Conservation (phyloP, 192 early-diverging fungal species). For the Coemansia sp. region DNA sequence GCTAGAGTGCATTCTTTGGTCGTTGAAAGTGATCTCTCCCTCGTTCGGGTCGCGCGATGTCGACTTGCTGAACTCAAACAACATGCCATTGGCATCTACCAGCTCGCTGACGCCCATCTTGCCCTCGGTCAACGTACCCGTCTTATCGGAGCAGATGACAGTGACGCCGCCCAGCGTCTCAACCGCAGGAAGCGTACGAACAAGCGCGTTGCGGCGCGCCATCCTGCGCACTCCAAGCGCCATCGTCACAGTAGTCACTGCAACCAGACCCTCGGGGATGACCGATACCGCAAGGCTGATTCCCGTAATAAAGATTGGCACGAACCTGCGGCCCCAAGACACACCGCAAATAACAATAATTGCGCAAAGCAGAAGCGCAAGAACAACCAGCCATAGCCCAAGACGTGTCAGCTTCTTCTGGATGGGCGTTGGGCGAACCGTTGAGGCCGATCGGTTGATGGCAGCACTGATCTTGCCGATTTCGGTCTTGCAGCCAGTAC, state of each 20-base stretch:
- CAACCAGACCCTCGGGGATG: constrained; percentile 97
- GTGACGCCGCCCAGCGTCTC: constrained; percentile 96
- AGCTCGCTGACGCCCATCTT: constrained; percentile 91
- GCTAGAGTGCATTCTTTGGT: constrained; percentile 56
- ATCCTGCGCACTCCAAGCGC: constrained; percentile 94
- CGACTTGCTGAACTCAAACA: constrained; percentile 60
- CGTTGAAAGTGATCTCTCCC: constrained; percentile 67
- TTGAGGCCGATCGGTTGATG: constrained; percentile 64
- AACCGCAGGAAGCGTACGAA: constrained; percentile 88
- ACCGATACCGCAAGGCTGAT: constrained; percentile 93
- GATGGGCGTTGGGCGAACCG: constrained; percentile 62
- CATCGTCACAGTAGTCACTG: constrained; percentile 97
- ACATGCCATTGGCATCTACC: constrained; percentile 40
- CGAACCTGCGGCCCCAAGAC: constrained; percentile 63
- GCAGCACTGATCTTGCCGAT: constrained; percentile 93
- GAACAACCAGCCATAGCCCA: constrained; percentile 80
- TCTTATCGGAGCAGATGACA: constrained; percentile 97
- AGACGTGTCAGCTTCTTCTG: constrained; percentile 75
- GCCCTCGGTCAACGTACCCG: constrained; percentile 95
- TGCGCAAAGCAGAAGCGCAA: constrained; percentile 79
- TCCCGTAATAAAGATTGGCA: constrained; percentile 79
- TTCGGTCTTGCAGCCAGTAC: constrained; percentile 85
- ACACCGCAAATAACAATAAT: constrained; percentile 84
- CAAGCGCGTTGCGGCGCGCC: constrained; percentile 85
- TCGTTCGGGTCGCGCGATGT: constrained; percentile 60